phyloP scores from a whole-genome alignment of 495 filamentous ascomycete species.

The Penicillium malachiteum region DNA sequence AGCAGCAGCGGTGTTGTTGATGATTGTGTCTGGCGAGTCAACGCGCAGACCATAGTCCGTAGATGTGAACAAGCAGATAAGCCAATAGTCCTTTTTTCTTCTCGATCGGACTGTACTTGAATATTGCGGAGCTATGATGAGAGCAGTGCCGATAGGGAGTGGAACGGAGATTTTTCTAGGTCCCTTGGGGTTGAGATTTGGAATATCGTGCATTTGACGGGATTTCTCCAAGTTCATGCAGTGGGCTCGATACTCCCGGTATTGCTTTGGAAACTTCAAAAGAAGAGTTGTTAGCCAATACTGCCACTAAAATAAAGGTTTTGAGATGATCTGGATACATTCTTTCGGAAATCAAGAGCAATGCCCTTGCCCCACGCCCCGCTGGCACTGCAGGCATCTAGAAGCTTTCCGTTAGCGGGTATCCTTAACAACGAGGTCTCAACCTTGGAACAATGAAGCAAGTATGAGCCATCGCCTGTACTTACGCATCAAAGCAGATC shows the following conservation, averaged over 20 bases:
- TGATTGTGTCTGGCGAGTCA: conserved; percentile 29
- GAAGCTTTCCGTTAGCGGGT: not conserved
- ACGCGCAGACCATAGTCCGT: conserved; percentile 27
- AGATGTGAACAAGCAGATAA: conserved; percentile 51
- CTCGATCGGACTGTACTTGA: conserved; percentile 3
- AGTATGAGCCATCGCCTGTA: not conserved
- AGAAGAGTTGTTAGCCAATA: not conserved
- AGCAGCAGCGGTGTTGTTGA: conserved; percentile 39
- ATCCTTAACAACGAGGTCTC: too few species aligned
- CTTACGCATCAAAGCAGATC: conserved; percentile 46
- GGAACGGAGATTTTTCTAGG: not conserved
- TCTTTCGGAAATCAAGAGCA: conserved; percentile 32
- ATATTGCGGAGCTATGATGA: conserved; percentile 45
- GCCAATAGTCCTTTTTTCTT: conserved; percentile 33
- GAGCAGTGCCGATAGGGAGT: conserved; percentile 34
- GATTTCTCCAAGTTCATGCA: conserved; percentile 20
- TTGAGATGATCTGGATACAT: conserved; percentile 19
- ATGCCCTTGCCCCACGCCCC: conserved; percentile 48
- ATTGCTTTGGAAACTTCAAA: conserved; percentile 43
- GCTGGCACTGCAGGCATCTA: conserved; percentile 49
- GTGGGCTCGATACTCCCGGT: conserved; percentile 30
- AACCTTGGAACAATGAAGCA: not conserved
- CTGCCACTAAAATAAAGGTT: not conserved
- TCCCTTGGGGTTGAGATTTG: not conserved
- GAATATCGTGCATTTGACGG: conserved; percentile 7